A percentile compares a stretch with the other conserved stretches of the same genome.
Evolutionary conservation across 108 stramenopile species (phyloP).

Genomic region (Nitzschia inconspicua): DNA sequence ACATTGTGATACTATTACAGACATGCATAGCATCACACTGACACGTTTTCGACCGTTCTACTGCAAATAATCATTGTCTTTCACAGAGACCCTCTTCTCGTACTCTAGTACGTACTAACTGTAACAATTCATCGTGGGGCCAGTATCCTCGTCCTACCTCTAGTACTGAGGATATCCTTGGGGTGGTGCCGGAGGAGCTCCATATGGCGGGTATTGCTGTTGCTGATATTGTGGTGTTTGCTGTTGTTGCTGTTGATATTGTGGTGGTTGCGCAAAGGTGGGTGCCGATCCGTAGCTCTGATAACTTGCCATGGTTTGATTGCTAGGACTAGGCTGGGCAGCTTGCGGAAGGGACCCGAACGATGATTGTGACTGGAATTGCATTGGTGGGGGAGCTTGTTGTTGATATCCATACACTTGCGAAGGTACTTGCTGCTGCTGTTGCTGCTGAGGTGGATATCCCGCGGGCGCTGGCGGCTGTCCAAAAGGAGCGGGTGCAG

Average conservation of each 20-base stretch:
- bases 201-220: slow-evolving; percentile 8
- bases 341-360: neutral
- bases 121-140: no score
- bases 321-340: slow-evolving; percentile 19
- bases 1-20: no score
- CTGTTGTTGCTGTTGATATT: slow-evolving; percentile 19
- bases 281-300: slow-evolving; percentile 53
- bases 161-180: neutral
- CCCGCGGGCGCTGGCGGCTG: slow-evolving; percentile 1
- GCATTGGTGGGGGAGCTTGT: neutral
- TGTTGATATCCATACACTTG: slow-evolving; percentile 18
- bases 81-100: no score
- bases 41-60: no score
- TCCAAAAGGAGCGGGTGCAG: neutral
- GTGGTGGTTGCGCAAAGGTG: slow-evolving; percentile 57
- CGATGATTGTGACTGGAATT: neutral
- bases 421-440: neutral
- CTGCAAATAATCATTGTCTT: no score
- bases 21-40: no score
- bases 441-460: slow-evolving; percentile 16
- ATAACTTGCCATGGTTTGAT: slow-evolving; percentile 24
- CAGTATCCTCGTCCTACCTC: no score
- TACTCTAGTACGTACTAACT: no score
- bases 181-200: no score
- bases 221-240: slow-evolving; percentile 2